These are phyloP conservation scores for Phanerochaete sordida DNA, from an alignment of 768 basidiomycete genomes.

Conservation along the genomic window DNA sequence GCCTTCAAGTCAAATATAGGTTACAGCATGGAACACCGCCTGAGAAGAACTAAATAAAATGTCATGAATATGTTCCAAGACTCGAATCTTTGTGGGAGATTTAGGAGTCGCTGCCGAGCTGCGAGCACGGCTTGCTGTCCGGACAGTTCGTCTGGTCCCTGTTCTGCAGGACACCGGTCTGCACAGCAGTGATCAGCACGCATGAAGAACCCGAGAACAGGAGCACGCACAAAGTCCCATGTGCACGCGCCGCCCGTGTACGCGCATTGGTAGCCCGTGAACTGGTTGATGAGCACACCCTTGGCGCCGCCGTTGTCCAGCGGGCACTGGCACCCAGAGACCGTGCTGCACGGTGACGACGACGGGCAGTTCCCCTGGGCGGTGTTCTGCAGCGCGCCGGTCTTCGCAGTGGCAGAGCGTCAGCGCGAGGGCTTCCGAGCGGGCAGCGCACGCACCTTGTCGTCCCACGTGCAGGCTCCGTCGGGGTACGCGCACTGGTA, in stretches of 20 bases:
- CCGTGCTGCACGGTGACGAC: slow-evolving; percentile 13
- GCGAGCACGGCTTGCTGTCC: not conserved
- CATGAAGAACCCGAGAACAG: not conserved
- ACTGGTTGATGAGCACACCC: slow-evolving; percentile 20
- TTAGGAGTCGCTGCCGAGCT: slow-evolving; percentile 7
- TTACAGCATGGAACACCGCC: too few relatives aligned
- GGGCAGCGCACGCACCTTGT: slow-evolving; percentile 6
- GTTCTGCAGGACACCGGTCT: slow-evolving; percentile 16
- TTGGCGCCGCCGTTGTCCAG: slow-evolving; percentile 11
- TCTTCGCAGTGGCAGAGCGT: slow-evolving; percentile 1
- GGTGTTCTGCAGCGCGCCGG: slow-evolving; percentile 15
- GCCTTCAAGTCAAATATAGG: too few relatives aligned
- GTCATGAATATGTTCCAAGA: too few relatives aligned
- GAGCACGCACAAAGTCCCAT: slow-evolving; percentile 15
- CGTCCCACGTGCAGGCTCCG: slow-evolving; percentile 18
- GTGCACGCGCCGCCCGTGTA: slow-evolving; percentile 18
- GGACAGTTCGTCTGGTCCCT: slow-evolving; percentile 18
- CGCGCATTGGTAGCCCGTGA: slow-evolving; percentile 21
- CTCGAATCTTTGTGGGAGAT: too few relatives aligned
- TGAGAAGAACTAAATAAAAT: too few relatives aligned
- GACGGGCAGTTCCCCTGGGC: slow-evolving; percentile 17
- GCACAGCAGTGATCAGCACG: not conserved
- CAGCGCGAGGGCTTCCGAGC: not conserved
- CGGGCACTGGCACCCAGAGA: slow-evolving; percentile 15
- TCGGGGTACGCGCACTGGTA: slow-evolving; percentile 15